Percentiles rank a stretch among this genome's conserved stretches.
These are phyloP conservation scores for Globisporangium nagaii DNA, from an alignment of 352 stramenopile genomes.

Conservation along the genomic window DNA sequence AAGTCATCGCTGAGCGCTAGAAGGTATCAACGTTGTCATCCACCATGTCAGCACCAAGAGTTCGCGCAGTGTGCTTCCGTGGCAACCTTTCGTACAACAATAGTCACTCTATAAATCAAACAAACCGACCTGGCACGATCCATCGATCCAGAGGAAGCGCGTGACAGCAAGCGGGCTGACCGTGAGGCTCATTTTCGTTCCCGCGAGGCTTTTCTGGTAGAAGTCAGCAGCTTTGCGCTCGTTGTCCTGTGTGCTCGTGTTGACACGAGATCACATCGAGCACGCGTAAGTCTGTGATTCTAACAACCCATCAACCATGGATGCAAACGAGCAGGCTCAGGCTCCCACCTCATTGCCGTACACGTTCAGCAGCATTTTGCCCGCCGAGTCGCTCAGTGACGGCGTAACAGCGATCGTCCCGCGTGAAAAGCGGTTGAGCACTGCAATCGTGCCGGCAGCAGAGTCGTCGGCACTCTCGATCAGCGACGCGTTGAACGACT, in stretches of 20 bases:
- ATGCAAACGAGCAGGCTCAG: background rate
- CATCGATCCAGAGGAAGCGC: constrained; percentile 62
- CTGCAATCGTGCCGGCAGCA: constrained; percentile 10
- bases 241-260: too few relatives aligned
- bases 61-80: too few relatives aligned
- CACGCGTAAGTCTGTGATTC: background rate
- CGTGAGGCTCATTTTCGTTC: constrained; percentile 20
- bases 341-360: constrained; percentile 36
- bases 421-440: constrained; percentile 40
- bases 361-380: constrained; percentile 29
- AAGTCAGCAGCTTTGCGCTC: constrained; percentile 20
- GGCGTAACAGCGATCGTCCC: constrained; percentile 27
- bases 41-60: background rate
- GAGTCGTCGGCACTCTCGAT: constrained; percentile 17
- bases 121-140: constrained; percentile 51
- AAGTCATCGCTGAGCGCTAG: constrained; percentile 36
- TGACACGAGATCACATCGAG: too few relatives aligned
- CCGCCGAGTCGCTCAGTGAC: constrained; percentile 8
- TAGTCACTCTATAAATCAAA: background rate
- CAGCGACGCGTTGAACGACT: constrained; percentile 33
- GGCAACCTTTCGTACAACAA: too few relatives aligned
- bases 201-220: constrained; percentile 23
- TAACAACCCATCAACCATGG: too few relatives aligned
- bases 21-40: background rate
- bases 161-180: constrained; percentile 27